Evolutionary conservation across 164 flowering plant species (phyloP).

Genomic region (Annona cherimola): DNA sequence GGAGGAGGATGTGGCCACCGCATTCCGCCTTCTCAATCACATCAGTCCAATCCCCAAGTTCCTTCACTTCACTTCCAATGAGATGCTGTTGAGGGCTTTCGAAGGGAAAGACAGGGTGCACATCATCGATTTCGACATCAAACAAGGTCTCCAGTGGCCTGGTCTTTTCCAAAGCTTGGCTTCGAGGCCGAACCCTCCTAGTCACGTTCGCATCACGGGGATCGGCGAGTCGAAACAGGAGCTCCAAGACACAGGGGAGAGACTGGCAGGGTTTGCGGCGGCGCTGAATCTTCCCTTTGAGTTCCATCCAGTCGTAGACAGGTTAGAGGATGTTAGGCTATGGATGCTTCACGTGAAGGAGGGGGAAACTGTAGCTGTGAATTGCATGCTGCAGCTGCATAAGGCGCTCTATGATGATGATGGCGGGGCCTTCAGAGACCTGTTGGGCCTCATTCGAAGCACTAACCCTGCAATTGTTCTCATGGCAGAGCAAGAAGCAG

Average conservation of each 20-base stretch:
- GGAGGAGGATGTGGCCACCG: constrained; percentile 53
- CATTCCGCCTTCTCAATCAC: constrained; percentile 74
- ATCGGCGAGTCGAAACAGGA: constrained; percentile 89
- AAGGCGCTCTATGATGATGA: constrained; percentile 63
- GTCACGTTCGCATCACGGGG: constrained; percentile 89
- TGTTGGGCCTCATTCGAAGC: constrained; percentile 73
- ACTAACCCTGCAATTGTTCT: constrained; percentile 56
- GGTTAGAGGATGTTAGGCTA: constrained; percentile 85
- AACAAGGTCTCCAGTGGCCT: constrained; percentile 98
- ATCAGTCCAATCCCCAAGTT: constrained; percentile 81
- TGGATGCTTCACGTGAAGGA: constrained; percentile 99
- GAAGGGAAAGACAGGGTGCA: constrained; percentile 89
- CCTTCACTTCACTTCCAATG: constrained; percentile 83
- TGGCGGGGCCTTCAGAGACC: constrained; percentile 61
- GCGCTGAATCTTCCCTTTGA: constrained; percentile 71
- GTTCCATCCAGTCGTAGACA: constrained; percentile 88
- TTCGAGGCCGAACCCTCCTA: constrained; percentile 63
- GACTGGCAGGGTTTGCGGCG: constrained; percentile 69
- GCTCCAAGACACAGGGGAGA: constrained; percentile 78
- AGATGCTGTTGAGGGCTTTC: constrained; percentile 77
- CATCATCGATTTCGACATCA: constrained; percentile 87
- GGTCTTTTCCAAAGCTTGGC: constrained; percentile 86
- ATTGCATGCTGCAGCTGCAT: constrained; percentile 75
- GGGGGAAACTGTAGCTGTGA: constrained; percentile 72
- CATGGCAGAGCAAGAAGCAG: constrained; percentile 84